Percentiles rank a stretch among this genome's conserved stretches.
Conservation (phyloP, 192 early-diverging fungal genomes). For the Backusella luteola region DNA sequence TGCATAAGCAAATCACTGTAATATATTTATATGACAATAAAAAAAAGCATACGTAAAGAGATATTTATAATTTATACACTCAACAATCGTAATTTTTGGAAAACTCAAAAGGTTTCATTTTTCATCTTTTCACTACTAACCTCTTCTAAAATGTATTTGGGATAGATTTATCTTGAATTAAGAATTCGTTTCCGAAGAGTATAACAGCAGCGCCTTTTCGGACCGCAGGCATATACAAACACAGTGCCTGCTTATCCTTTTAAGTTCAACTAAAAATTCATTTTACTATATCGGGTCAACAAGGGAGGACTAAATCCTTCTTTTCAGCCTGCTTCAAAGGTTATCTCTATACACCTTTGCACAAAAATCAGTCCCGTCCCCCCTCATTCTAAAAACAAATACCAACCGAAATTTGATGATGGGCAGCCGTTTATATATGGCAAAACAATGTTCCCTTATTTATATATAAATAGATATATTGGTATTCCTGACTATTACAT, state of each 20-base stretch:
- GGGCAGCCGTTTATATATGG: no score
- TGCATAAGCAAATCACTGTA: background rate
- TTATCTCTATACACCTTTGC: background rate
- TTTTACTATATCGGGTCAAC: background rate
- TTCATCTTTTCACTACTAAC: background rate
- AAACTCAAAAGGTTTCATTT: background rate
- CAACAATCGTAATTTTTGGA: no score
- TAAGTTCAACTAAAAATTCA: background rate
- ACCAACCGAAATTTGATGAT: no score
- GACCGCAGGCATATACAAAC: background rate
- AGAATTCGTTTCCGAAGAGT: no score
- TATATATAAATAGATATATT: no score
- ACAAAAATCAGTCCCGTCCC: background rate
- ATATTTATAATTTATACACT: no score
- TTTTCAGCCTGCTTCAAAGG: background rate
- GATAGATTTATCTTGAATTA: background rate
- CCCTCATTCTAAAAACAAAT: background rate
- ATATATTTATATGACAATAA: background rate
- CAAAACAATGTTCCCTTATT: no score
- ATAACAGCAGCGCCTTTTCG: background rate
- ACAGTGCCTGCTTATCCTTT: background rate
- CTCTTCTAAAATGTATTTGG: background rate
- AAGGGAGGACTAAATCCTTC: background rate
- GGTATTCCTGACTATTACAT: no score
- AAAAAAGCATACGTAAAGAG: no score